phyloP scores from a whole-genome alignment of 2,329 filamentous ascomycete genomes.

The Fusarium floridanum region DNA sequence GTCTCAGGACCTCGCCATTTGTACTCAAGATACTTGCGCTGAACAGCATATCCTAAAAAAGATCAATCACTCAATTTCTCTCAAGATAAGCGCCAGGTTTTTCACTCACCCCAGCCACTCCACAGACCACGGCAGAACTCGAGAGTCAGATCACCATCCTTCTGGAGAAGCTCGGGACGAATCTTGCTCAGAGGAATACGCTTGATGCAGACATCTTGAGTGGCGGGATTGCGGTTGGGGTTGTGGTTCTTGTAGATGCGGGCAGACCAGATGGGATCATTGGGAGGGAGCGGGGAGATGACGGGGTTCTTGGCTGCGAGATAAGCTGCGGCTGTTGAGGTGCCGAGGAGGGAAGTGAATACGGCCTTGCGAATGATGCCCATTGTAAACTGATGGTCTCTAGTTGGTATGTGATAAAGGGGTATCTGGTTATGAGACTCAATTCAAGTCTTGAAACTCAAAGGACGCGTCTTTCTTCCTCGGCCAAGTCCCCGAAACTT shows the following conservation, averaged over 20 bases:
- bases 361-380: conserved; percentile 64
- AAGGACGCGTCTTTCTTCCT: conserved; percentile 22
- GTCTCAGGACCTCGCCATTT: conserved; percentile 71
- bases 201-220: conserved; percentile 74
- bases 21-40: conserved; percentile 68
- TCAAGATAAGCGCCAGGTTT: not conserved
- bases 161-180: conserved; percentile 73
- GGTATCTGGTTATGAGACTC: not conserved
- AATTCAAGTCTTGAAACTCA: conserved; percentile 14
- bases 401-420: too few species aligned
- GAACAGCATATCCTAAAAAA: conserved; percentile 65
- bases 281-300: conserved; percentile 67
- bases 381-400: conserved; percentile 54
- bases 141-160: conserved; percentile 69
- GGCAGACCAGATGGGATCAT: conserved; percentile 72
- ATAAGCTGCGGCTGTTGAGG: conserved; percentile 63
- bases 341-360: conserved; percentile 61
- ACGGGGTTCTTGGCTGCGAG: conserved; percentile 66
- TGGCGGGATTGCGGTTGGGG: conserved; percentile 70
- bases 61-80: not conserved
- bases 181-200: conserved; percentile 73
- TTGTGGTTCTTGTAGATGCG: conserved; percentile 71
- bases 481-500: not conserved
- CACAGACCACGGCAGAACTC: conserved; percentile 77
- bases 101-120: conserved; percentile 67